Percentiles rank a stretch among this genome's conserved stretches.
phyloP scores from a whole-genome alignment of 2,329 filamentous ascomycete genomes.

The Tricladium varicosporioides region DNA sequence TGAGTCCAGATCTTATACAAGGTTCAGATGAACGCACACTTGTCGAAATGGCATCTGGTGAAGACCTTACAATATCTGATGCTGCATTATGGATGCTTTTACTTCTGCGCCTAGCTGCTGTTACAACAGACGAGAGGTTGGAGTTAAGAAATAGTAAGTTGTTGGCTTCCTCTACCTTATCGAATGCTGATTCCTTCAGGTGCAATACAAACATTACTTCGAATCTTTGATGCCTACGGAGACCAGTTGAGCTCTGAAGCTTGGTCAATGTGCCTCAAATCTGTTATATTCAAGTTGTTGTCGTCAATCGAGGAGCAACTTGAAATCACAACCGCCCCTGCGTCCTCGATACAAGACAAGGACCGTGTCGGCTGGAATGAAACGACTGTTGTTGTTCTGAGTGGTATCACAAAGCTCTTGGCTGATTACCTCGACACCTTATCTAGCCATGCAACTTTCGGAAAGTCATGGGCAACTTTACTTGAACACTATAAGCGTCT shows the following conservation, averaged over 20 bases:
- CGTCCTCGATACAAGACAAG: slow-evolving; percentile 38
- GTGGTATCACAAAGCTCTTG: slow-evolving; percentile 70
- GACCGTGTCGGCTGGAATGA: slow-evolving; percentile 64
- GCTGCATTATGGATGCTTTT: slow-evolving; percentile 78
- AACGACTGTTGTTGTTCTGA: slow-evolving; percentile 71
- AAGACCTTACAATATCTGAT: slow-evolving; percentile 59
- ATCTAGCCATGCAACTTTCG: slow-evolving; percentile 63
- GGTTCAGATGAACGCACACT: slow-evolving; percentile 56
- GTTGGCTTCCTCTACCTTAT: too few relatives aligned
- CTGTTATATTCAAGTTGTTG: slow-evolving; percentile 76
- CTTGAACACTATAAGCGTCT: slow-evolving; percentile 66
- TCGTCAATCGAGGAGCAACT: slow-evolving; percentile 64
- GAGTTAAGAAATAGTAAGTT: slow-evolving; percentile 72
- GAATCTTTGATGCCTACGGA: slow-evolving; percentile 90
- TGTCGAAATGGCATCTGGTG: slow-evolving; percentile 55
- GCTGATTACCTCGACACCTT: slow-evolving; percentile 75
- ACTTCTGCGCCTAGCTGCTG: slow-evolving; percentile 66
- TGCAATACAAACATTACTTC: slow-evolving; percentile 84
- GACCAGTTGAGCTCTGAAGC: slow-evolving; percentile 73
- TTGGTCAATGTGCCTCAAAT: slow-evolving; percentile 81
- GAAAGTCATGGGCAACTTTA: slow-evolving; percentile 72
- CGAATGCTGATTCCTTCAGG: slow-evolving; percentile 43
- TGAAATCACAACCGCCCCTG: slow-evolving; percentile 36
- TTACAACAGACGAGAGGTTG: slow-evolving; percentile 68
- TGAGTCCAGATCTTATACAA: slow-evolving; percentile 55